Conservation (phyloP, 306 rosid species). For the Hippophae rhamnoides region DNA sequence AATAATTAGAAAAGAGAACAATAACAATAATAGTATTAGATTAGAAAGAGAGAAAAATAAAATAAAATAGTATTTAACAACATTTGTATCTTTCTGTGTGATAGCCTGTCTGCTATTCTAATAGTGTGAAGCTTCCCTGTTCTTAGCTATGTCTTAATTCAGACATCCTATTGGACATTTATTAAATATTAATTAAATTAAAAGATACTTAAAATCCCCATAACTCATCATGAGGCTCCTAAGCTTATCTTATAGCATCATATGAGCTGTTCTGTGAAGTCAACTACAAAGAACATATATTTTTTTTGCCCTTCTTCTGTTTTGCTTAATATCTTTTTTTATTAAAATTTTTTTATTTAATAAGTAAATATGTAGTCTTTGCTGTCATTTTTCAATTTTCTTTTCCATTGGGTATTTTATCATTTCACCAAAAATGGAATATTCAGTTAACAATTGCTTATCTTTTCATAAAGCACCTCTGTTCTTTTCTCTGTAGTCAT, state of each 20-base stretch:
- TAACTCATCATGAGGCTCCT: slow-evolving; percentile 40
- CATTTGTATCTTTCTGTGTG: slow-evolving; percentile 9
- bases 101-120: slow-evolving; percentile 52
- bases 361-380: background rate
- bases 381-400: too few species aligned
- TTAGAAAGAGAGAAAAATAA: too few species aligned
- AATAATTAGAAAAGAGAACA: background rate
- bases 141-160: slow-evolving; percentile 46
- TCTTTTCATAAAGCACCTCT: too few species aligned
- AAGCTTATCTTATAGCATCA: slow-evolving; percentile 38
- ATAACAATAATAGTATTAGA: background rate
- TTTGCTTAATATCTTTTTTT: too few species aligned
- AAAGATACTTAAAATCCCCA: slow-evolving; percentile 59
- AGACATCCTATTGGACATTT: slow-evolving; percentile 30
- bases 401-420: too few species aligned
- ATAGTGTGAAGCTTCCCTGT: slow-evolving; percentile 5
- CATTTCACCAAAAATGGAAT: too few species aligned
- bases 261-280: slow-evolving; percentile 66
- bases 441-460: too few species aligned
- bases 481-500: too few species aligned
- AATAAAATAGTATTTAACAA: too few species aligned
- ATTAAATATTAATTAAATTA: slow-evolving; percentile 23
- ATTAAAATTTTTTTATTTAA: slow-evolving; percentile 4
- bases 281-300: slow-evolving; percentile 36
- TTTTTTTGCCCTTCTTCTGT: background rate